Evolutionary conservation across 257 asterid species (phyloP), one percentile per base, ranked within the genome.

Genomic region (Petunia secreta): DNA sequence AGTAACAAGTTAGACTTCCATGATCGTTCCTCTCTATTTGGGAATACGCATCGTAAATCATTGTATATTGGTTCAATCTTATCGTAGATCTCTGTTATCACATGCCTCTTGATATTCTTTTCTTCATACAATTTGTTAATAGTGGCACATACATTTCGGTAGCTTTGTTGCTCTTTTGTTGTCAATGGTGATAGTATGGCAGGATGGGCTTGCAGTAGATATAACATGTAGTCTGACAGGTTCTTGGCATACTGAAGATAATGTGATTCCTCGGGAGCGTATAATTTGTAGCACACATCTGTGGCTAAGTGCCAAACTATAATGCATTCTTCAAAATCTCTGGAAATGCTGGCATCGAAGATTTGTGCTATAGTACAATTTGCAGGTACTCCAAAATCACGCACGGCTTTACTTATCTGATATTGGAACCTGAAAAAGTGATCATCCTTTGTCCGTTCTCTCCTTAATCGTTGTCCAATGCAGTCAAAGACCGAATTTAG

Each of bases 191-290:
- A 63, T 0, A 63, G 69, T 36, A 4, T 37, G n/a, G 38, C 41
- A 8, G 44, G 69, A 63, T 63, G 44, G 37, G 7, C 69, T 63
- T 63, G 69, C 44, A 63, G 6, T 63, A 63, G 69, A 63, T 63
- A 63, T 10, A 63, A 63, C 69, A 63, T 63, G 69, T 37, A 63
- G 0, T 63, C 69, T 63, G 69, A 63, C 44, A 63, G 69, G 69
- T 37, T 10, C 69, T 37, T 63, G 69, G 69, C 69, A 11, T 63
- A 63, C 69, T 37, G 69, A 63, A 63, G 68, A 63, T 63, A 63
- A 37, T 36, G 68, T 63, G 68, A 63, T 63, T 63, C 68, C 68
- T 63, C 68, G 5, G 37, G 4, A 4, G 2, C 36, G 44, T 63
- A 37, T 63, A 63, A 37, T 37, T 16, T 63, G 69, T 63, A 63